Base-by-base conservation (phyloP, 1,284 basidiomycete species). In the Ustilago vetiveriae region DNA sequence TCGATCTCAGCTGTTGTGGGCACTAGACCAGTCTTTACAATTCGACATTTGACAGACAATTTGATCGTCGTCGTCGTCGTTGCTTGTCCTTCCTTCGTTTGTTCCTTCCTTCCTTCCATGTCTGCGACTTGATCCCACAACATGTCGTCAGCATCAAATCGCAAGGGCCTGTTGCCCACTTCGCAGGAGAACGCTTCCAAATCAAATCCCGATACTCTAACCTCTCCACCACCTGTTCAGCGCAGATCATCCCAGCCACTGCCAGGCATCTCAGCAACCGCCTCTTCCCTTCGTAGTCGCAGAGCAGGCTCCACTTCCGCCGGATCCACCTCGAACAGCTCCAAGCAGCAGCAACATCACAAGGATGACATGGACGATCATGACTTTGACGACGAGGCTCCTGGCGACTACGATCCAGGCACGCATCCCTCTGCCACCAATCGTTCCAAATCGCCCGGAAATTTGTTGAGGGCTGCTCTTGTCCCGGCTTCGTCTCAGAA, bases 211-310 rank as follows among this genome's bases (percentile, higher is more conserved):
- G 46, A 36, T 13, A 24, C 37, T 14, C 16, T 21, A 32, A 62
- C 32, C 29, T 32, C 55, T 32, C 45, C 66, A 19, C 51, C 69
- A 13, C 29, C 37, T 11, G 54, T 72, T 35, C 70, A 72, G 27
- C 59, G 70, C 10, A 27, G 70, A 36, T 69, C 70, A 1, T 72
- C 70, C 2, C 62, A 71, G 36, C 75, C 76, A n/a, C 49, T 80
- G 7, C 75, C 78, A 2, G 78, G 78, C 33, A 76, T 80, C 30
- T 79, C 75, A 23, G 65, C 73, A 14, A 80, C 78, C 16, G 78
- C 77, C 16, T 77, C 75, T 3, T 78, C 75, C 8, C 54, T 80
- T 24, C 76, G 78, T 9, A 72, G 57, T 17, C 67, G 75, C 14
- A 66, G 77, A 40, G 55, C 63, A 1, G 57, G 56, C 0, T 60